Conservation (phyloP, 2,329 filamentous ascomycete genomes). For the Aspergillus brasiliensis region DNA sequence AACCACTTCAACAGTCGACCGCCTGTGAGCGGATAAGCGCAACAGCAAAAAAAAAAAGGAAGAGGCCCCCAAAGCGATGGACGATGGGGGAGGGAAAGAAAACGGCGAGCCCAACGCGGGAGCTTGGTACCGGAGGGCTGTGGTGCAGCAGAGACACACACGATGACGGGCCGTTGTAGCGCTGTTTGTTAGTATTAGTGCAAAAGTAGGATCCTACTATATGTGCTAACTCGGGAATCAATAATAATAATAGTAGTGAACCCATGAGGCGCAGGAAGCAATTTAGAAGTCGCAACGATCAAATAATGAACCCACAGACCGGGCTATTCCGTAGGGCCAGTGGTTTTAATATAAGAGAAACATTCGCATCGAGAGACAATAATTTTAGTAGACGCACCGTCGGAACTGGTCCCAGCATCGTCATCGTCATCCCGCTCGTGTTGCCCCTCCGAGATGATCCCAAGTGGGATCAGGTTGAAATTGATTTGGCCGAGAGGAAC, state of each 20-base stretch:
- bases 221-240: not conserved
- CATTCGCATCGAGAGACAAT: not conserved
- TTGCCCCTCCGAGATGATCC: not conserved
- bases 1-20: not conserved
- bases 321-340: not conserved
- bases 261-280: not conserved
- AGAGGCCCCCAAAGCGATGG: too few species aligned
- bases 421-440: not conserved
- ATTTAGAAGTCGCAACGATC: not conserved
- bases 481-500: not conserved
- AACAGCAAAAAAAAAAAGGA: too few species aligned
- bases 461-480: not conserved
- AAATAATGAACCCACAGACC: not conserved
- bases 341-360: not conserved
- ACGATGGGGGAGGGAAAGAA: too few species aligned
- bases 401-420: not conserved
- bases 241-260: not conserved
- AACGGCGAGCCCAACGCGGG: not conserved
- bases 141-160: not conserved
- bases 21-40: too few species aligned
- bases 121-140: not conserved
- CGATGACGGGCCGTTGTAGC: not conserved
- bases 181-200: too few species aligned
- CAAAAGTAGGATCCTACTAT: too few species aligned
- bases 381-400: not conserved